Evolutionary conservation across 441 rosid genomes (phyloP).

Genomic region (Populus tomentosa): DNA sequence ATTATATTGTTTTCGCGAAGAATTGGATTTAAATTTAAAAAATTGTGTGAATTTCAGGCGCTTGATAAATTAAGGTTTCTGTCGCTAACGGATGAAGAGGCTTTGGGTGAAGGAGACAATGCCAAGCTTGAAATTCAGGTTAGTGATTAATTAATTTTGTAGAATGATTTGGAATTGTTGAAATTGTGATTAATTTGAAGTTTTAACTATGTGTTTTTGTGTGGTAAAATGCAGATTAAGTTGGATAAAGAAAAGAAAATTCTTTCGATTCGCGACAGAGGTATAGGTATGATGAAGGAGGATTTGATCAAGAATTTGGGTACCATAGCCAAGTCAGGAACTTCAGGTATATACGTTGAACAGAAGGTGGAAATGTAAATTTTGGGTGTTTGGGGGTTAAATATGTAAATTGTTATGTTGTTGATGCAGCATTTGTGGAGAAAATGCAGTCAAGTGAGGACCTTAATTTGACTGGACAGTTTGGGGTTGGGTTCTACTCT

Average conservation of each 20-base stretch:
- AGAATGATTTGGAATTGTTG: background rate
- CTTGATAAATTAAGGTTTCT: slow-evolving; percentile 93
- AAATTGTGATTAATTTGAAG: background rate
- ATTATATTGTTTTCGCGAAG: background rate
- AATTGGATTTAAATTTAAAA: background rate
- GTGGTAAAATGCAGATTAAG: slow-evolving; percentile 54
- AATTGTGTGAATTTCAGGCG: slow-evolving; percentile 45
- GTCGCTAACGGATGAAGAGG: slow-evolving; percentile 79
- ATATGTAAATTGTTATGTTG: background rate
- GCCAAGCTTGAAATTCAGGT: slow-evolving; percentile 97
- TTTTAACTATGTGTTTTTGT: background rate
- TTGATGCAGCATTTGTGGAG: slow-evolving; percentile 77
- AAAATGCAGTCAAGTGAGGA: slow-evolving; percentile 95
- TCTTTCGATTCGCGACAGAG: slow-evolving; percentile 82
- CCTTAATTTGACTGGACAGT: slow-evolving; percentile 93
- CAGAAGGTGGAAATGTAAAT: background rate
- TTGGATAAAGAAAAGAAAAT: slow-evolving; percentile 82
- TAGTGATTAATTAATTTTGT: slow-evolving; percentile 4
- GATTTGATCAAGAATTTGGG: slow-evolving; percentile 93
- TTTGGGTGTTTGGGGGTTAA: background rate
- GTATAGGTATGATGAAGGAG: slow-evolving; percentile 96
- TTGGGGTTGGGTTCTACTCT: slow-evolving; percentile 97
- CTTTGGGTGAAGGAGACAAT: slow-evolving; percentile 84
- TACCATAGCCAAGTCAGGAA: slow-evolving; percentile 94
- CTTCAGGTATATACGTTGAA: slow-evolving; percentile 55